Percentiles rank a stretch among this genome's conserved stretches.
Evolutionary conservation across 495 filamentous ascomycete species (phyloP).

Genomic region (Aspergillus sclerotiicarbonarius): DNA sequence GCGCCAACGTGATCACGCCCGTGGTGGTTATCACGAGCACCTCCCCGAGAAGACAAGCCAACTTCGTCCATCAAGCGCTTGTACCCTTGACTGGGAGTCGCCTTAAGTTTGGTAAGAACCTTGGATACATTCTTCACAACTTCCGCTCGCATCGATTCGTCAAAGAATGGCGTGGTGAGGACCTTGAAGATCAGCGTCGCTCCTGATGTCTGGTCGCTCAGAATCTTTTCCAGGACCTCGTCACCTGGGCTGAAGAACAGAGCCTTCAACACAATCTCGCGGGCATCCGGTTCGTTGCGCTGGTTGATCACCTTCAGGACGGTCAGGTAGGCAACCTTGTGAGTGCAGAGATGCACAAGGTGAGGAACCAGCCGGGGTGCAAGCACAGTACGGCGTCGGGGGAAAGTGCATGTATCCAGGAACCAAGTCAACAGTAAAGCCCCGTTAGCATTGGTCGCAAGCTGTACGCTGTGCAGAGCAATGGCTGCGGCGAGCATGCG

Average conservation of each 20-base stretch:
- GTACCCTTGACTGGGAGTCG: conserved; percentile 90
- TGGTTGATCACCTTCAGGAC: conserved; percentile 99
- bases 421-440: conserved; percentile 96
- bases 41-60: conserved; percentile 68
- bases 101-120: conserved; percentile 86
- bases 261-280: conserved; percentile 88
- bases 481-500: conserved; percentile 92
- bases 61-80: conserved; percentile 99
- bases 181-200: conserved; percentile 98
- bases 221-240: conserved; percentile 82
- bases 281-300: conserved; percentile 86
- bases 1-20: conserved; percentile 41
- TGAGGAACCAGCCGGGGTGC: conserved; percentile 92
- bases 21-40: conserved; percentile 46
- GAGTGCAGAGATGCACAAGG: conserved; percentile 94
- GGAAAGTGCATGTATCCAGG: conserved; percentile 96
- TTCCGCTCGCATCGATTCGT: conserved; percentile 82
- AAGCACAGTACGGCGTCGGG: conserved; percentile 84
- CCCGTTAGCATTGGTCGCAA: conserved; percentile 95
- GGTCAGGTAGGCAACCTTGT: conserved; percentile 97
- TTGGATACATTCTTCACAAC: conserved; percentile 88
- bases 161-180: conserved; percentile 94
- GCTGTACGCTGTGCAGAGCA: conserved; percentile 90
- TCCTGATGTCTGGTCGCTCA: conserved; percentile 87
- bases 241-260: conserved; percentile 93